Percentiles rank a stretch among this genome's conserved stretches.
Evolutionary conservation across 2,329 filamentous ascomycete species (phyloP).

Genomic region (Chaetomiaceae sp.): DNA sequence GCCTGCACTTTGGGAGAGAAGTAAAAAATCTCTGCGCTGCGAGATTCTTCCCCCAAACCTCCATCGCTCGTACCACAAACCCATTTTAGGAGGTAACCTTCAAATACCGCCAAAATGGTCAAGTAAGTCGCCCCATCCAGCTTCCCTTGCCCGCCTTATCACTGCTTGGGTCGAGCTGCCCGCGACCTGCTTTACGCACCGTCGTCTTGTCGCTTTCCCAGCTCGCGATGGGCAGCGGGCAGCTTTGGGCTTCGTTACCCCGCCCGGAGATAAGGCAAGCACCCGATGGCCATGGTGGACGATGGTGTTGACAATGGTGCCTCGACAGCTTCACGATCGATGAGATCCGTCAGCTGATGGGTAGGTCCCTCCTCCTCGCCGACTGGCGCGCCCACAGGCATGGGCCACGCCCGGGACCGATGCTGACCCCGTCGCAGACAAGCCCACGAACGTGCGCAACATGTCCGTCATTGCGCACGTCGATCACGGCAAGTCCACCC

Average conservation of each 20-base stretch:
- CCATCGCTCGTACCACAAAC: slow-evolving; percentile 21
- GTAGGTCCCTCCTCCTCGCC: slow-evolving; percentile 37
- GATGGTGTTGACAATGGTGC: slow-evolving; percentile 45
- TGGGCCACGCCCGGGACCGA: background rate
- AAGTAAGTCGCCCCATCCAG: slow-evolving; percentile 70
- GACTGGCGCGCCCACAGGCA: too few relatives aligned
- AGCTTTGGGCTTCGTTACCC: slow-evolving; percentile 22
- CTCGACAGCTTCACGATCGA: slow-evolving; percentile 90
- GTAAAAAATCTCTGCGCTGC: slow-evolving; percentile 25
- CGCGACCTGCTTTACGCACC: background rate
- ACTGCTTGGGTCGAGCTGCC: background rate
- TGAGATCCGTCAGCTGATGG: slow-evolving; percentile 74
- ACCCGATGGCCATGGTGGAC: slow-evolving; percentile 10
- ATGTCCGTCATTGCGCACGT: slow-evolving; percentile 99
- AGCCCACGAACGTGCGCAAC: slow-evolving; percentile 73
- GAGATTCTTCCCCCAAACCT: slow-evolving; percentile 21
- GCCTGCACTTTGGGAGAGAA: slow-evolving; percentile 10
- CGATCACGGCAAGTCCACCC: slow-evolving; percentile 99
- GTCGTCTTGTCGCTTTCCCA: slow-evolving; percentile 10
- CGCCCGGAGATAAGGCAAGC: slow-evolving; percentile 39
- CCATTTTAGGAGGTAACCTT: slow-evolving; percentile 30
- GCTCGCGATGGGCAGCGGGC: slow-evolving; percentile 1
- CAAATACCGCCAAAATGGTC: slow-evolving; percentile 96
- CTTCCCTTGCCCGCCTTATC: slow-evolving; percentile 3
- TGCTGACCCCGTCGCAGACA: slow-evolving; percentile 51